A percentile compares a stretch with the other conserved stretches of the same genome.
phyloP scores from a whole-genome alignment of 306 rosid species.

The Cicer pinnatifidum region DNA sequence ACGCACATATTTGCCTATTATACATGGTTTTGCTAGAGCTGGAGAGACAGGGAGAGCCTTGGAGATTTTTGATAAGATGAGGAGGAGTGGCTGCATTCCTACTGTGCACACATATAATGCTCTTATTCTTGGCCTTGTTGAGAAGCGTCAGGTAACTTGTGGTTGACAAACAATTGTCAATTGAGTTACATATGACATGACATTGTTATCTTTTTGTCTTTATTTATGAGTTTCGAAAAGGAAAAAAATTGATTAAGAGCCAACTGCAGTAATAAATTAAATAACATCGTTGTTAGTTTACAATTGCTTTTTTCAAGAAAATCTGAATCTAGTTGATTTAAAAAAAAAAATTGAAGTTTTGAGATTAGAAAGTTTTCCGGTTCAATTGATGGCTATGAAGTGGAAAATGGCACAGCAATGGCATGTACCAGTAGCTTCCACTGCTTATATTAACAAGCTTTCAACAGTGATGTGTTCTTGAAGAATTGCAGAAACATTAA shows the following conservation, averaged over 20 bases:
- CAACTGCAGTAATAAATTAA: slow-evolving; percentile 13
- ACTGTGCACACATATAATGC: slow-evolving; percentile 96
- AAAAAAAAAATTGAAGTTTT: neutral
- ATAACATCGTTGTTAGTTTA: neutral
- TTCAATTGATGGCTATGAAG: slow-evolving; percentile 18
- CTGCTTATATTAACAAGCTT: neutral
- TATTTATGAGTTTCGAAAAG: neutral
- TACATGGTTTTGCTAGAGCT: slow-evolving; percentile 86
- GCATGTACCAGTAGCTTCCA: neutral
- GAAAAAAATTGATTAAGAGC: neutral
- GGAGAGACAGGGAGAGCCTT: slow-evolving; percentile 83
- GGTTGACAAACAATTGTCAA: slow-evolving; percentile 15
- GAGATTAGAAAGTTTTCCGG: neutral
- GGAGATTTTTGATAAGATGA: slow-evolving; percentile 90
- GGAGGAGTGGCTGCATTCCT: slow-evolving; percentile 93
- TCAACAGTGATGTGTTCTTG: slow-evolving; percentile 6
- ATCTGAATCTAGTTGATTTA: neutral
- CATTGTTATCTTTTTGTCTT: slow-evolving; percentile 1
- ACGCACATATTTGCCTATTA: slow-evolving; percentile 90
- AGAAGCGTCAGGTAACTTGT: slow-evolving; percentile 80
- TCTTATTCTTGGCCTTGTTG: slow-evolving; percentile 92
- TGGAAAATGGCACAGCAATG: neutral
- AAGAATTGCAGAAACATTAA: slow-evolving; percentile 19
- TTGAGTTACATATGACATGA: slow-evolving; percentile 15
- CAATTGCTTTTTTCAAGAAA: neutral